Evolutionary conservation across 2,329 filamentous ascomycete species (phyloP).

Genomic region (Herpomyces periplanetae): DNA sequence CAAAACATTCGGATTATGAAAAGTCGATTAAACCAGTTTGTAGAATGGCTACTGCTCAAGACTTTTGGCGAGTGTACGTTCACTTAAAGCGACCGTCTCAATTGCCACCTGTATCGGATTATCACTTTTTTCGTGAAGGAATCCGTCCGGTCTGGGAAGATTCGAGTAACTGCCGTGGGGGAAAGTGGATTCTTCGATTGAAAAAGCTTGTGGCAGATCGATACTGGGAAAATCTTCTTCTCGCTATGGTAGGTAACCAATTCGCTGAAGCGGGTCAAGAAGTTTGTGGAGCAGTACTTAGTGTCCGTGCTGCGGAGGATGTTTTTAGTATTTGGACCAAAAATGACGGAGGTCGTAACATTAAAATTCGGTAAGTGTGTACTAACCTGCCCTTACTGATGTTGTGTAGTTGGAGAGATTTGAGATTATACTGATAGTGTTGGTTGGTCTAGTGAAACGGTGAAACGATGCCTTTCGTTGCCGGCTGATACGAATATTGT

Average conservation of each 20-base stretch:
- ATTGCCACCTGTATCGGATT: conserved; percentile 71
- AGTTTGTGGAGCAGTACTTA: conserved; percentile 73
- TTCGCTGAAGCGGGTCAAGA: conserved; percentile 74
- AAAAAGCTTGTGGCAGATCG: conserved; percentile 91
- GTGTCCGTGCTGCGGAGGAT: conserved; percentile 75
- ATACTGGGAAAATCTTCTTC: conserved; percentile 76
- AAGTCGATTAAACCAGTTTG: conserved; percentile 72
- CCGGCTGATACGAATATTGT: conserved; percentile 60
- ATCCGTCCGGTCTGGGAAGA: conserved; percentile 96
- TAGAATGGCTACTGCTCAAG: conserved; percentile 38
- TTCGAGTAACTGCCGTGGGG: conserved; percentile 72
- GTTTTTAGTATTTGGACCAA: conserved; percentile 93
- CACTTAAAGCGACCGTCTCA: conserved; percentile 63
- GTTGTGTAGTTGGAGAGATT: too few species aligned
- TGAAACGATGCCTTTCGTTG: conserved; percentile 58
- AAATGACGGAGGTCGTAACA: conserved; percentile 60
- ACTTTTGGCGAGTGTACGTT: conserved; percentile 59
- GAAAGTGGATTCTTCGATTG: conserved; percentile 83
- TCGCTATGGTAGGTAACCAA: conserved; percentile 70
- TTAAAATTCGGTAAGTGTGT: conserved; percentile 49
- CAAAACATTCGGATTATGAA: conserved; percentile 91
- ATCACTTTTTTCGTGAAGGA: conserved; percentile 86
- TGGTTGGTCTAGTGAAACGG: conserved; percentile 32
- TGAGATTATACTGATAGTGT: too few species aligned
- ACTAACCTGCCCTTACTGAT: conserved; percentile 5